Base-by-base conservation (phyloP, 495 filamentous ascomycete genomes). In the Glarea lozoyensis region DNA sequence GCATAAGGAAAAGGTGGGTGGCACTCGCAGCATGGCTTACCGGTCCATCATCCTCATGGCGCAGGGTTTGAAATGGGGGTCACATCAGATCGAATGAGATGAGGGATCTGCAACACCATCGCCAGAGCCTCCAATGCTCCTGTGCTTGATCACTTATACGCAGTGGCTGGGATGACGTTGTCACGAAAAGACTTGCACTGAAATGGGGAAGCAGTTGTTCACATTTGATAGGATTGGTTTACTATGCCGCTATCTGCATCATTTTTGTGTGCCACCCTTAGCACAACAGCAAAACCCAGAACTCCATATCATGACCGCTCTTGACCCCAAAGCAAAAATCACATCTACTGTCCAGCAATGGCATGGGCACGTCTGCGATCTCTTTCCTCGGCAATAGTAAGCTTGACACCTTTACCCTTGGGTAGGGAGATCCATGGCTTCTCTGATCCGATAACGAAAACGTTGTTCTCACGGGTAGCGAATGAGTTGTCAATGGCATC, bases 331-430 rank as follows among this genome's bases (percentile, higher is more conserved):
- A 50, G 46, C 32, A 45, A 47, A 44, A 18, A 17, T 44, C 31
- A 46, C 42, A 40, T 46, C 39, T 48, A 56, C 16, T 45, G 38
- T 56, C 69, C 67, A 55, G 86, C 80, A 59, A 87, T 64, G 52
- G 82, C 69, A 52, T 78, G 67, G 45, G 90, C 88, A 62, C 92
- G 85, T 60, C 86, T 81, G 65, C 88, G 87, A 73, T 96, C 90
- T 69, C 89, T 79, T 86, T 95, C 90, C 78, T 97, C 89, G 51
- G 90, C 86, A 64, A 96, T 97, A 61, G 84, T 80, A 62, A 96
- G 84, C 84, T 98, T 97, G 75, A 98, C 92, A 81, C 92, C 93
- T 80, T 93, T 94, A 75, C 92, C 92, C 86, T 97, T 97, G 64
- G 92, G 93, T 56, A 97, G 79, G 61, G 85, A 93, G 62, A 98